Evolutionary conservation across 352 stramenopile species (phyloP), one percentile per base, ranked within the genome.

Genomic region (Halophytophthora batemanensis): DNA sequence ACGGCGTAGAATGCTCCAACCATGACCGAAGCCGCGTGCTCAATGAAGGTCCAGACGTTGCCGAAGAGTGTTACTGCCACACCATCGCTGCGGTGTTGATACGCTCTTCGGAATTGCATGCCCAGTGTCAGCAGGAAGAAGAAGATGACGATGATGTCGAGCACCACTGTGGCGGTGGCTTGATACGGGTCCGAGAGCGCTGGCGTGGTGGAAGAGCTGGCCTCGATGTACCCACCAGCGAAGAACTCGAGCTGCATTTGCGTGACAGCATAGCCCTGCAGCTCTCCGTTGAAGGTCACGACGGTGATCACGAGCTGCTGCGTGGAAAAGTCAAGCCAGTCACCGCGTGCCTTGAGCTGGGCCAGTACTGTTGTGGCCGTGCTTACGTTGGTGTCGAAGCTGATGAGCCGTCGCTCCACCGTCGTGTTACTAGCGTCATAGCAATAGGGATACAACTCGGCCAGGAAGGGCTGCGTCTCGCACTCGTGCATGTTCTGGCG

Each of bases 221-320:
- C 41, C 3, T 71, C 45, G 14, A 82, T 47, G 2, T n/a, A 62
- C 1, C 73, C 73, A 0, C 73, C 73, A 22, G 56, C 54, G 21
- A 64, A 40, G 42, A 82, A 74, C 6, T 52, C 33, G 15, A 85
- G 17, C 19, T 41, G 44, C 39, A 82, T 61, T 37, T 76, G 38
- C 3, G 68, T 81, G 35, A 78, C 61, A 0, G 61, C 66, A 22
- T 79, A 80, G 1, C 56, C 58, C 18, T 82, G 51, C 6, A 85
- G 33, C 39, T 85, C 74, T 22, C 74, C 71, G 22, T 85, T 81
- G 66, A 81, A 85, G 4, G 61, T 75, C 28, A 81, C 64, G 34
- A 82, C 47, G 2, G 61, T 82, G 40, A 81, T 59, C 25, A 64
- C 5, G 7, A 85, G 74, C 36, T 68, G 47, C 13, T 75, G 46